phyloP scores from a whole-genome alignment of 129 eudicot genomes.

The Lactuca sativa region DNA sequence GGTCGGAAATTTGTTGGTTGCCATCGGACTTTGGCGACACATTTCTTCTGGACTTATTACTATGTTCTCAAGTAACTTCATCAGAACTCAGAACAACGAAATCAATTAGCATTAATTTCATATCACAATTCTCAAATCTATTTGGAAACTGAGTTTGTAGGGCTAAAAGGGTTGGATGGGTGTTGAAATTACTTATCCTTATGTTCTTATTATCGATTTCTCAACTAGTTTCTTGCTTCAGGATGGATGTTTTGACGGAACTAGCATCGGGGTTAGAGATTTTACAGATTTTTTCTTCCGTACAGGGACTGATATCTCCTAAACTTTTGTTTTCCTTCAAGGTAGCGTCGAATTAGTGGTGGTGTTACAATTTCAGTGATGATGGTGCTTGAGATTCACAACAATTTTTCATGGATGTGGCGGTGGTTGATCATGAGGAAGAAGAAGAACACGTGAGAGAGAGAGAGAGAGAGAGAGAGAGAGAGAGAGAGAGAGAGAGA shows the following conservation, averaged over 20 bases:
- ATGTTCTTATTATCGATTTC: conserved; percentile 26
- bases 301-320: too few species aligned
- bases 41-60: conserved; percentile 83
- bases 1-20: conserved; percentile 71
- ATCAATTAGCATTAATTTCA: not conserved
- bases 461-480: too few species aligned
- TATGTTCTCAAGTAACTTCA: conserved; percentile 62
- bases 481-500: too few species aligned
- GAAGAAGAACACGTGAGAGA: too few species aligned
- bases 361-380: too few species aligned
- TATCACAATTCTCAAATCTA: not conserved
- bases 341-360: too few species aligned
- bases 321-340: too few species aligned
- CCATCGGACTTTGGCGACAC: conserved; percentile 87
- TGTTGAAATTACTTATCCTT: conserved; percentile 53
- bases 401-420: too few species aligned
- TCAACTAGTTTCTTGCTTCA: conserved; percentile 19
- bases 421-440: too few species aligned
- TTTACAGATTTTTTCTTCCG: conserved; percentile 91
- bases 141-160: conserved; percentile 34
- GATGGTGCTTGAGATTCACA: too few species aligned
- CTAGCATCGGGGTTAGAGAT: conserved; percentile 84
- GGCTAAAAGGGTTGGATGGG: conserved; percentile 77
- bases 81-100: not conserved
- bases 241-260: conserved; percentile 70